A percentile compares a stretch with the other conserved stretches of the same genome.
Conservation (phyloP, 2,329 filamentous ascomycete genomes). For the Botryosphaeria dothidea region DNA sequence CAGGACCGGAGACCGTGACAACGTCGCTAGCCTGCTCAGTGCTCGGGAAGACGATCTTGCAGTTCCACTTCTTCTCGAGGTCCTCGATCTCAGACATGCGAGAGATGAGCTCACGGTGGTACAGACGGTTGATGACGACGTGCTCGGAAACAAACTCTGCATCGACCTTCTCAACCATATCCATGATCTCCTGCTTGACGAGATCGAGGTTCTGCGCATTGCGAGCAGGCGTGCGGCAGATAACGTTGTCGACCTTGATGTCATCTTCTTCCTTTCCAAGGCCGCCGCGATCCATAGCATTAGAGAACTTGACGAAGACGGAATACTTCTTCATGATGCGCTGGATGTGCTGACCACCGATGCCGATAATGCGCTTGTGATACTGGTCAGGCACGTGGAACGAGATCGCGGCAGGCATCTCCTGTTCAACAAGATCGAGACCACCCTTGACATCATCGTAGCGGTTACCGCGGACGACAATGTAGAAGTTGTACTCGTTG, state of each 20-base stretch:
- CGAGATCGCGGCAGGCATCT: slow-evolving; percentile 98
- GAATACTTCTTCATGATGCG: slow-evolving; percentile 99
- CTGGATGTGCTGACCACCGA: slow-evolving; percentile 97
- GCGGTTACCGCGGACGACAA: slow-evolving; percentile 88
- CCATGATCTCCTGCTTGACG: slow-evolving; percentile 98
- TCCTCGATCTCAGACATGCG: slow-evolving; percentile 89
- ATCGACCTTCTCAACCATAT: slow-evolving; percentile 98
- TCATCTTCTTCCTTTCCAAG: slow-evolving; percentile 96
- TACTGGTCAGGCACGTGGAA: slow-evolving; percentile 99
- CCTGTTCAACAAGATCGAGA: slow-evolving; percentile 89
- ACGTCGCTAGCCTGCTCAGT: slow-evolving; percentile 97
- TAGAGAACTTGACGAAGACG: slow-evolving; percentile 99
- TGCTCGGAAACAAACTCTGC: slow-evolving; percentile 95
- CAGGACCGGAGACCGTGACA: slow-evolving; percentile 91
- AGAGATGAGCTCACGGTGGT: slow-evolving; percentile 89
- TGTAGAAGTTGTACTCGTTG: slow-evolving; percentile 99
- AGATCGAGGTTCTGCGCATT: slow-evolving; percentile 96
- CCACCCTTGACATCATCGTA: slow-evolving; percentile 96
- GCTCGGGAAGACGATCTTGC: slow-evolving; percentile 97
- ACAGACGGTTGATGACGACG: slow-evolving; percentile 89
- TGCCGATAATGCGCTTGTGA: slow-evolving; percentile 98
- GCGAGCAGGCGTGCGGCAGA: slow-evolving; percentile 93
- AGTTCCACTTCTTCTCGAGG: slow-evolving; percentile 98
- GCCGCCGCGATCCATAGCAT: slow-evolving; percentile 95
- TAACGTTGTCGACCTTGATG: slow-evolving; percentile 98